Percentiles rank a stretch among this genome's conserved stretches.
phyloP scores from a whole-genome alignment of 768 basidiomycete species.

The Omphalotus guepiniiformis region DNA sequence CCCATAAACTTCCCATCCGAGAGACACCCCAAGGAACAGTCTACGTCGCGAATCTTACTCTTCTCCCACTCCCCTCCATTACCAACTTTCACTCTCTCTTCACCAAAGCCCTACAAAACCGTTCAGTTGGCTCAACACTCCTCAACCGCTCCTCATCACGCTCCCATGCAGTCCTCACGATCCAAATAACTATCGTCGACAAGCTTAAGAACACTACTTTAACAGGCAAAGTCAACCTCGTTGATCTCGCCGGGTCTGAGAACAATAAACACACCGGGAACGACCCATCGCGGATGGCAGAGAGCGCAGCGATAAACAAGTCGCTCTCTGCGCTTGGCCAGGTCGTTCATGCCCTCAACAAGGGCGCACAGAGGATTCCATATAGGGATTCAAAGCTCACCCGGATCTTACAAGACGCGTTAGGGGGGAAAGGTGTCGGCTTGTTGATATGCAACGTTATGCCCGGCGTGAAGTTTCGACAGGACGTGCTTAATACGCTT shows the following conservation, averaged over 20 bases:
- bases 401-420: constrained; percentile 83
- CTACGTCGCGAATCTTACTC: constrained; percentile 49
- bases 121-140: constrained; percentile 80
- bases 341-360: constrained; percentile 82
- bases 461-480: constrained; percentile 74
- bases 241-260: constrained; percentile 88
- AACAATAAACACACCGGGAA: constrained; percentile 91
- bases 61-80: constrained; percentile 34
- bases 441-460: constrained; percentile 86
- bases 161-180: constrained; percentile 82
- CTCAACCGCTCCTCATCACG: constrained; percentile 83
- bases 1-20: constrained; percentile 49
- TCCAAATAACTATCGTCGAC: constrained; percentile 60
- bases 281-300: constrained; percentile 81
- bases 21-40: constrained; percentile 24
- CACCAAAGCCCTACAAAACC: constrained; percentile 62
- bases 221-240: constrained; percentile 77
- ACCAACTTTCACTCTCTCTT: constrained; percentile 45
- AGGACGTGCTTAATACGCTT: constrained; percentile 86
- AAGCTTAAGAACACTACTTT: constrained; percentile 36
- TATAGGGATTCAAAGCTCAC: constrained; percentile 91
- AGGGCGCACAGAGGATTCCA: constrained; percentile 60
- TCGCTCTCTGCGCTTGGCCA: constrained; percentile 83
- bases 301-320: constrained; percentile 88
- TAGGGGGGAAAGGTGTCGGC: constrained; percentile 77